Conservation (phyloP, 139 green algal genomes). For the Closterium sp. region DNA sequence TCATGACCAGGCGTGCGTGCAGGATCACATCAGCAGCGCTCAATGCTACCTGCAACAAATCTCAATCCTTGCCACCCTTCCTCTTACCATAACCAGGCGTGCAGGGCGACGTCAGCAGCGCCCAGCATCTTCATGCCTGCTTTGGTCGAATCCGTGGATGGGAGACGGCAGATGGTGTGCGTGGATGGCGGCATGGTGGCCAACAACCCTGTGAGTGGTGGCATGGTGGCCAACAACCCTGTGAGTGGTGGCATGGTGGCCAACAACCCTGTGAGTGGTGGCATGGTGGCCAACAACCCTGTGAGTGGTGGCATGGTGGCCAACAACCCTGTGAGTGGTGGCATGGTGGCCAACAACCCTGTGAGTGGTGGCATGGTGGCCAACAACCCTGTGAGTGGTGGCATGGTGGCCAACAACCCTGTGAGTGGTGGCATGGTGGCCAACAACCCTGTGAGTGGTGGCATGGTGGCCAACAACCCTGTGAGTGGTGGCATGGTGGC, state of each 20-base stretch:
- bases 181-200: slow-evolving; percentile 8
- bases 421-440: too few relatives aligned
- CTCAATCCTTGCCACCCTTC: neutral
- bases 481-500: neutral
- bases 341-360: neutral
- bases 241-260: neutral
- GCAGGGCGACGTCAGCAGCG: slow-evolving; percentile 5
- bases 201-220: slow-evolving; percentile 24
- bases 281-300: neutral
- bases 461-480: neutral
- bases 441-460: too few relatives aligned
- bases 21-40: neutral
- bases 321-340: too few relatives aligned
- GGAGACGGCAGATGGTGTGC: neutral
- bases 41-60: neutral
- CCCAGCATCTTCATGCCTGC: slow-evolving; percentile 24
- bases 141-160: neutral
- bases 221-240: neutral
- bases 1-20: neutral
- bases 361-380: neutral
- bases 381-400: too few relatives aligned
- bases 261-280: too few relatives aligned
- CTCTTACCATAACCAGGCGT: too few relatives aligned
- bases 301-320: too few relatives aligned
- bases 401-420: neutral